A percentile compares a stretch with the other conserved stretches of the same genome.
Evolutionary conservation across 768 basidiomycete species (phyloP).

Genomic region (Lyophyllum shimeji): DNA sequence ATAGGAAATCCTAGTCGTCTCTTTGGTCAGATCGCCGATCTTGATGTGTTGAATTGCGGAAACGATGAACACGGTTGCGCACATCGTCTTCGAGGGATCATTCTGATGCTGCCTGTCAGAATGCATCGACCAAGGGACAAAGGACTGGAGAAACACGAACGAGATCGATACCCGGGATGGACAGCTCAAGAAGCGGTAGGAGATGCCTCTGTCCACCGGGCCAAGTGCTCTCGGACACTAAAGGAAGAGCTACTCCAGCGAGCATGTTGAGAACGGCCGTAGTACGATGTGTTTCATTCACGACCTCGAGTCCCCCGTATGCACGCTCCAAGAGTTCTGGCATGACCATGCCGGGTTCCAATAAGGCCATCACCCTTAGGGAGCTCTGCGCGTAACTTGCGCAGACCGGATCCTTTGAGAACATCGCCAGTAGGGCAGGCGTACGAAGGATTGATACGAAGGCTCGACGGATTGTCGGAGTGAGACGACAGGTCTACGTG

Average conservation of each 20-base stretch:
- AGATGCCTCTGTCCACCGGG: constrained; percentile 87
- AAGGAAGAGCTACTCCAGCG: constrained; percentile 69
- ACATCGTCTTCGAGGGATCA: constrained; percentile 78
- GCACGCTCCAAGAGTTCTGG: constrained; percentile 90
- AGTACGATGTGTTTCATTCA: constrained; percentile 95
- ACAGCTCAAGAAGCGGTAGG: constrained; percentile 83
- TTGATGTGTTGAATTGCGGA: constrained; percentile 74
- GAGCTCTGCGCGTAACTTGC: constrained; percentile 80
- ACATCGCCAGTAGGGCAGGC: constrained; percentile 89
- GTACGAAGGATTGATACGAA: constrained; percentile 84
- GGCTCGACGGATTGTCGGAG: constrained; percentile 72
- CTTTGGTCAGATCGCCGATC: constrained; percentile 71
- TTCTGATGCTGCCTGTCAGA: constrained; percentile 44
- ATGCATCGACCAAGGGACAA: background rate
- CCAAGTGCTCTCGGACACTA: constrained; percentile 79
- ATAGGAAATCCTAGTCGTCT: constrained; percentile 54
- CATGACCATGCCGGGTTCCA: constrained; percentile 86
- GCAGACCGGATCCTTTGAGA: constrained; percentile 80
- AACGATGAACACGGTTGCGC: constrained; percentile 77
- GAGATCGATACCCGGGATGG: constrained; percentile 89
- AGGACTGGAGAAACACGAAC: constrained; percentile 37
- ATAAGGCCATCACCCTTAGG: constrained; percentile 71
- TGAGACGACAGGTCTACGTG: constrained; percentile 69
- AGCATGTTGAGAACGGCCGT: constrained; percentile 88
- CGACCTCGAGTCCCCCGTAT: constrained; percentile 86